A percentile compares a stretch with the other conserved stretches of the same genome.
These are phyloP conservation scores for Neopestalotiopsis sp. DNA, from an alignment of 2,329 filamentous ascomycete species.

Conservation along the genomic window DNA sequence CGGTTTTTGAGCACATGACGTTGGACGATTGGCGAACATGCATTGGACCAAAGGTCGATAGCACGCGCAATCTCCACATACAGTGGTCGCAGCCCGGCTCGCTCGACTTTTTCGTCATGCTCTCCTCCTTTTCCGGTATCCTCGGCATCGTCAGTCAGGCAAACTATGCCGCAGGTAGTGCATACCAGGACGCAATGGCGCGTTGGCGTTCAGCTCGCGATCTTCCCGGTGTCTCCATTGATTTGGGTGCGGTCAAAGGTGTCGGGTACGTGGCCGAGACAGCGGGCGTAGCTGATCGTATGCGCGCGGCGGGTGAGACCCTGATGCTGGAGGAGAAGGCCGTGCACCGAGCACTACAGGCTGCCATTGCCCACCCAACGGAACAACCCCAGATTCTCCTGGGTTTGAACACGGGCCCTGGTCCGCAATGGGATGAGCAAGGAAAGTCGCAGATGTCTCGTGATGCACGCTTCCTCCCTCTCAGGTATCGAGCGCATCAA, in stretches of 20 bases:
- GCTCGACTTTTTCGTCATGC: slow-evolving; percentile 45
- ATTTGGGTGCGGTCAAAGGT: slow-evolving; percentile 8
- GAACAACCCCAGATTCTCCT: too few species aligned
- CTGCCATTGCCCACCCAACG: neutral
- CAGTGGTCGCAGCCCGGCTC: slow-evolving; percentile 7
- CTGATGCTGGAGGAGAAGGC: too few species aligned
- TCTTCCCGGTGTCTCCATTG: neutral
- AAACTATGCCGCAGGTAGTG: slow-evolving; percentile 17
- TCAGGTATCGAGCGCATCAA: too few species aligned
- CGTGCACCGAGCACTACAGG: slow-evolving; percentile 7
- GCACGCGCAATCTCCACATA: slow-evolving; percentile 29
- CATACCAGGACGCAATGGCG: slow-evolving; percentile 17
- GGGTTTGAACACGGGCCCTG: too few species aligned
- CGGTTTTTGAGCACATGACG: slow-evolving; percentile 25
- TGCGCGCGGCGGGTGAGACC: slow-evolving; percentile 12
- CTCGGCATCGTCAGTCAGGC: slow-evolving; percentile 33
- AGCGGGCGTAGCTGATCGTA: slow-evolving; percentile 4
- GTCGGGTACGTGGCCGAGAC: slow-evolving; percentile 15
- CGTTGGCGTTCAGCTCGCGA: neutral
- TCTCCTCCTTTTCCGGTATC: slow-evolving; percentile 44
- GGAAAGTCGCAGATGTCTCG: too few species aligned
- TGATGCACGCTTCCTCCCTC: too few species aligned
- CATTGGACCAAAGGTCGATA: slow-evolving; percentile 23
- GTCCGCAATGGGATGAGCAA: too few species aligned
- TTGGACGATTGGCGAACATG: slow-evolving; percentile 17